A percentile compares a stretch with the other conserved stretches of the same genome.
Conservation (phyloP, 108 stramenopile genomes). For the Seminavis robusta region DNA sequence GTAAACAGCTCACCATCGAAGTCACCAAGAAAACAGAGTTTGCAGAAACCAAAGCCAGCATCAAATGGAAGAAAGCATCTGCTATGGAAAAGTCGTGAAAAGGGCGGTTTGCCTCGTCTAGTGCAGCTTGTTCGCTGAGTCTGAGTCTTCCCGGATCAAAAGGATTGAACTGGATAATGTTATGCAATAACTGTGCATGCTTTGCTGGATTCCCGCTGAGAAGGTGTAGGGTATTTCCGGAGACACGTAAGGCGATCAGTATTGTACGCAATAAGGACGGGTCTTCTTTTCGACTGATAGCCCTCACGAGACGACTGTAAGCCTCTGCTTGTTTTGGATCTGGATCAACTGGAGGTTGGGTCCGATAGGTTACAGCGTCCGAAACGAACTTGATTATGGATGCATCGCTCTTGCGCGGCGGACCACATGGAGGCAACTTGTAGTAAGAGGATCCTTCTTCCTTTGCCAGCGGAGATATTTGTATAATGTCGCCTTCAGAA, state of each 20-base stretch:
- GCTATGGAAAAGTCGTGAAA: conserved; percentile 24
- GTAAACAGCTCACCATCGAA: conserved; percentile 17
- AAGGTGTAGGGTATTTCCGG: conserved; percentile 34
- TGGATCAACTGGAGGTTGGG: no score
- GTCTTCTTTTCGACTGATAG: no score
- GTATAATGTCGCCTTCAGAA: no score
- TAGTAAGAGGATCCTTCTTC: no score
- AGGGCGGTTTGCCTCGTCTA: not conserved
- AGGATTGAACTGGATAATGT: conserved; percentile 43
- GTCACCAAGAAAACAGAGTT: conserved; percentile 30
- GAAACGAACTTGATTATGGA: no score
- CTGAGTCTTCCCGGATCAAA: conserved; percentile 8
- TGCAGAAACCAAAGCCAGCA: conserved; percentile 58
- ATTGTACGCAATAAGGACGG: conserved; percentile 30
- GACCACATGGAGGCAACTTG: no score
- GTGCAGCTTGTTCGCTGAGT: not conserved
- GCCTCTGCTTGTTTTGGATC: no score
- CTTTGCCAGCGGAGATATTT: no score
- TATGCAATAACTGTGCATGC: conserved; percentile 44
- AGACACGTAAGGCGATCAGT: conserved; percentile 44
- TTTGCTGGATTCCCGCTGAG: conserved; percentile 20
- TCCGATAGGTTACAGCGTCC: no score
- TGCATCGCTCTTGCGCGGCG: no score
- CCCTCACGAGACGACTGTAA: no score
- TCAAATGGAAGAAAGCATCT: conserved; percentile 53